Percentiles rank a stretch among this genome's conserved stretches.
These are phyloP conservation scores for Astragalus glycyphyllos DNA, from an alignment of 306 rosid species.

Conservation along the genomic window DNA sequence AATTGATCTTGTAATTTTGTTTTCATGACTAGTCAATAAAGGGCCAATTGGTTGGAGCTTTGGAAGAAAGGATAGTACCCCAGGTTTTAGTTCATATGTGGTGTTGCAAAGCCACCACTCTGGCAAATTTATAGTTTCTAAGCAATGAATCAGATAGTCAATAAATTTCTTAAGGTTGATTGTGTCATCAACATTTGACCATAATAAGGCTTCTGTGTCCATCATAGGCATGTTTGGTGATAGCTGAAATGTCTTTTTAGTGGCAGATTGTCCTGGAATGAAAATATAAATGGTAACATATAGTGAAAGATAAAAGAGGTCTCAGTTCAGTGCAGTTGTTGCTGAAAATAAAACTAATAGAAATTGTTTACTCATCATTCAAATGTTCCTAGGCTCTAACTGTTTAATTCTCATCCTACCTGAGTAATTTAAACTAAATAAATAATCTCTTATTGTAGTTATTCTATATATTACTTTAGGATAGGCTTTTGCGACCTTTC, in stretches of 20 bases:
- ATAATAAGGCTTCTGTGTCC: conserved; percentile 15
- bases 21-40: conserved; percentile 30
- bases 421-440: too few species aligned
- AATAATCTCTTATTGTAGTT: too few species aligned
- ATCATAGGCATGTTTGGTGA: conserved; percentile 44
- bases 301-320: too few species aligned
- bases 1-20: background rate
- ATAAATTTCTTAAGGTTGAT: background rate
- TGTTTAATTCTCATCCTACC: too few species aligned
- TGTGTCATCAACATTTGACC: conserved; percentile 24
- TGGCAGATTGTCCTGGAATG: conserved; percentile 23
- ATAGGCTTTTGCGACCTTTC: too few species aligned
- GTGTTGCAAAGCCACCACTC: conserved; percentile 54
- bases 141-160: conserved; percentile 4
- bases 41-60: conserved; percentile 49
- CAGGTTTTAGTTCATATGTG: conserved; percentile 40
- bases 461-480: too few species aligned
- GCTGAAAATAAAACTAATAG: too few species aligned
- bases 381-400: too few species aligned
- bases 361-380: too few species aligned
- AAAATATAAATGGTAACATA: too few species aligned
- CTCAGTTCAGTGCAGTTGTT: too few species aligned
- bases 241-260: background rate
- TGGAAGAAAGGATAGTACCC: conserved; percentile 27
- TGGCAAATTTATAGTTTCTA: background rate